Evolutionary conservation across 768 basidiomycete genomes (phyloP), one percentile per base, ranked within the genome.

Genomic region (Trametes coccinea): DNA sequence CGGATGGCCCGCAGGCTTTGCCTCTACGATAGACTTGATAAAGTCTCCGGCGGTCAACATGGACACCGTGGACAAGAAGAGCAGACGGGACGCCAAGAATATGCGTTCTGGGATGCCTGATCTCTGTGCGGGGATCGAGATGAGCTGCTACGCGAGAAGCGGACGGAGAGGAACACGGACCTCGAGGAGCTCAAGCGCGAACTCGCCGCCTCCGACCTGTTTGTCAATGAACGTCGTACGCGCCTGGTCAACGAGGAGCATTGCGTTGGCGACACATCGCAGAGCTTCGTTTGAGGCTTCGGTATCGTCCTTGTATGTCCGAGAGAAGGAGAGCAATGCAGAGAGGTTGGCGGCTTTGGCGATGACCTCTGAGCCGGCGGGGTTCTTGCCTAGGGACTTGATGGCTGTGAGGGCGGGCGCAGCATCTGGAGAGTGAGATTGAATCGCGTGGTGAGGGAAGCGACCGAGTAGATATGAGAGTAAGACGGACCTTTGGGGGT

Each of bases 251-350:
- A 88, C 76, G 59, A 93, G 81, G 17, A 93, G 80, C 3, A 94
- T 73, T 0, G 90, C 83, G 71, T 95, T 95, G 7, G 93, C 93
- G 29, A 93, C 79, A 54, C 84, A 90, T 56, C 89, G 80, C 47
- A 93, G 77, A 1, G 89, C 88, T 74, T 92, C 89, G 46, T 80
- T 83, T 3, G 82, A 77, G 2, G 86, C 87, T 11, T 87, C 86
- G 2, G 71, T 69, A 43, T 84, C 80, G 56, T 85, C 81, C 60
- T 85, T 86, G 70, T 87, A 80, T 5, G 79, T 71, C 5, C 75
- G 71, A 8, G 84, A 79, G 6, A 89, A 66, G 6, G 71, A 70
- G 34, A 91, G 77, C 22, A 93, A 76, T 17, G 78, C 74, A 2
- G 80, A 79, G 27, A 93, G 75, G 69, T 87, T 90, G 27, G 78